Conservation (phyloP, 139 green algal genomes). For the Chlorella sp. region DNA sequence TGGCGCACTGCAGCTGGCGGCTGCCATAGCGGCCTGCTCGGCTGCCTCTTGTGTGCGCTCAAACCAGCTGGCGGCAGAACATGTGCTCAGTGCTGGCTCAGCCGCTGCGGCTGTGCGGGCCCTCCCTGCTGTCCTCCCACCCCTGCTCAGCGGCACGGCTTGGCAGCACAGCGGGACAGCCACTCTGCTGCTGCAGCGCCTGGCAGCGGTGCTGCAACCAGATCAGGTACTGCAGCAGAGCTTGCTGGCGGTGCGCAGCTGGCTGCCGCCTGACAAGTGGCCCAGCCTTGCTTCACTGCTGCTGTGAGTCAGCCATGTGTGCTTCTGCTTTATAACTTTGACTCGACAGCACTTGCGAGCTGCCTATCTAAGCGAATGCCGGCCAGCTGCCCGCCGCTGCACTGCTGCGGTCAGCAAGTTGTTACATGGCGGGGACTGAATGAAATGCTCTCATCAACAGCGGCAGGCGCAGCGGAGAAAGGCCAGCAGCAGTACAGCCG, state of each 20-base stretch:
- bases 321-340: no score
- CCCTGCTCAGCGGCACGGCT: not conserved
- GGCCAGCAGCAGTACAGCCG: no score
- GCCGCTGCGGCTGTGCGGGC: not conserved
- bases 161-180: not conserved
- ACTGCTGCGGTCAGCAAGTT: no score
- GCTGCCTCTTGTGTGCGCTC: not conserved
- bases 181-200: slow-evolving; percentile 4
- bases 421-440: no score
- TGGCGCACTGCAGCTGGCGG: not conserved
- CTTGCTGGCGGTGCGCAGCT: not conserved
- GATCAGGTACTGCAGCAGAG: not conserved
- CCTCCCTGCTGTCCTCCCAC: not conserved
- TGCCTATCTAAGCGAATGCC: no score
- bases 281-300: not conserved
- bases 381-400: no score
- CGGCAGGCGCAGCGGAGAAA: no score
- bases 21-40: slow-evolving; percentile 5
- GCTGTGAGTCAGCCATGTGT: not conserved
- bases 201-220: not conserved
- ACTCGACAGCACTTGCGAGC: no score
- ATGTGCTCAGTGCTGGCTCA: not conserved
- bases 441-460: no score
- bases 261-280: not conserved
- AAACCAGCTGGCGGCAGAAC: not conserved